A percentile compares a stretch with the other conserved stretches of the same genome.
Conservation (phyloP, 2,329 filamentous ascomycete species). For the Amphichorda felina region DNA sequence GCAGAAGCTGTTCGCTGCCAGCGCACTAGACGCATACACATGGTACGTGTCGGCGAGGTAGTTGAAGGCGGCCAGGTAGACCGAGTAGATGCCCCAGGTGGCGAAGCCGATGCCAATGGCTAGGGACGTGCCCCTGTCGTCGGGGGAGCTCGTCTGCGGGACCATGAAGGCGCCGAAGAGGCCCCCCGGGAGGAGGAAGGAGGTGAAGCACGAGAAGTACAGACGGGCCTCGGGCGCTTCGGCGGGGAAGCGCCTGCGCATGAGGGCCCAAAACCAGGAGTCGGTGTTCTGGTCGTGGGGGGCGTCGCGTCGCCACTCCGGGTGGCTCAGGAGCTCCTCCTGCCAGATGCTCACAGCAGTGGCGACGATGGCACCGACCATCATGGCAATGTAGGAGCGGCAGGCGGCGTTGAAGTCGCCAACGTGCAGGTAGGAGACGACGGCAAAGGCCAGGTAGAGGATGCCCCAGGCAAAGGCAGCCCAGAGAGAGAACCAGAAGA, state of each 20-base stretch:
- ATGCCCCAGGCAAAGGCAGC: constrained; percentile 83
- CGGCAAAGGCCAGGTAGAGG: constrained; percentile 73
- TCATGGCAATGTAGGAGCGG: constrained; percentile 63
- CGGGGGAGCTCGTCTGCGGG: constrained; percentile 8
- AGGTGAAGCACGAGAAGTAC: constrained; percentile 73
- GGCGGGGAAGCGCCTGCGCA: constrained; percentile 32
- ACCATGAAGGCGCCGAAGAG: constrained; percentile 41
- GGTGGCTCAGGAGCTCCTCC: constrained; percentile 48
- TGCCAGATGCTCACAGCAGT: constrained; percentile 61
- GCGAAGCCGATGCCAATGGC: constrained; percentile 57
- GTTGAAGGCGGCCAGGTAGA: constrained; percentile 86
- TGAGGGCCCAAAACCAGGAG: constrained; percentile 28
- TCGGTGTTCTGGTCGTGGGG: constrained; percentile 9
- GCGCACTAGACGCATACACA: constrained; percentile 69
- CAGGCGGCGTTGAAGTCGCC: constrained; percentile 54
- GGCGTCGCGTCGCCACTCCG: constrained; percentile 15
- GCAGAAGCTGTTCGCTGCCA: constrained; percentile 79
- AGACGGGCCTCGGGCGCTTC: constrained; percentile 64
- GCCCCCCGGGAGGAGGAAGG: constrained; percentile 63
- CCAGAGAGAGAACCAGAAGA: constrained; percentile 85
- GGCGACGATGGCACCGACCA: constrained; percentile 51
- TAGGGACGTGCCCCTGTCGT: constrained; percentile 12
- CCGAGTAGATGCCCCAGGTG: constrained; percentile 75
- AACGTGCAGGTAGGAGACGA: constrained; percentile 67
- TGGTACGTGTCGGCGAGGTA: constrained; percentile 86